Evolutionary conservation across 306 rosid genomes (phyloP).

Genomic region (Pyrus betulifolia): DNA sequence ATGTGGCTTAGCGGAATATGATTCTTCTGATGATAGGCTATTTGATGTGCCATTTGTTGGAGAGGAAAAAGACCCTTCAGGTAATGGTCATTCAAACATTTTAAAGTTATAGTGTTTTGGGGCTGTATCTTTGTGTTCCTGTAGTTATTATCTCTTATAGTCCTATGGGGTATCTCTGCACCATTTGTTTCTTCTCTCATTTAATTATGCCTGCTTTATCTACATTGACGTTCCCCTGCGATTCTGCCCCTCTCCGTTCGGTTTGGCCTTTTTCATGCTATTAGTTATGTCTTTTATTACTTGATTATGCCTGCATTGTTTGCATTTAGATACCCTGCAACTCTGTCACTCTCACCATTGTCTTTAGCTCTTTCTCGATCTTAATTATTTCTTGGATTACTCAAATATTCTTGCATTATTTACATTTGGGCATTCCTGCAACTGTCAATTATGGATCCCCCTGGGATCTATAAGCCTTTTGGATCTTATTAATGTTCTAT

Average conservation of each 20-base stretch:
- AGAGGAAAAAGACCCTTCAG: slow-evolving; percentile 54
- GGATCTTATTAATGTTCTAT: neutral
- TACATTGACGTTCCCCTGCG: neutral
- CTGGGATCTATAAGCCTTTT: neutral
- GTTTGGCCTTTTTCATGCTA: slow-evolving; percentile 9
- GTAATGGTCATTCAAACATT: slow-evolving; percentile 28
- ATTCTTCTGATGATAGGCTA: slow-evolving; percentile 44
- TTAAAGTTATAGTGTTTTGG: neutral
- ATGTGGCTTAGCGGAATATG: slow-evolving; percentile 39
- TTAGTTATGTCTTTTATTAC: neutral
- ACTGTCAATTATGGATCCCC: neutral
- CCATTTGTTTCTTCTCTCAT: neutral
- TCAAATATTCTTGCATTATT: neutral
- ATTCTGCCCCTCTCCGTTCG: neutral
- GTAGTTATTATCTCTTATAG: neutral
- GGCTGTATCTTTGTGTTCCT: neutral
- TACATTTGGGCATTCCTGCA: neutral
- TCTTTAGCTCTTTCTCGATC: neutral
- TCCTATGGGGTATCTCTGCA: neutral
- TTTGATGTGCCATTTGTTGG: slow-evolving; percentile 56
- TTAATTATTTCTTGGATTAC: neutral
- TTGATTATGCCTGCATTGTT: neutral
- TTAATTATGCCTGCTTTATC: neutral
- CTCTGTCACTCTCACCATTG: neutral
- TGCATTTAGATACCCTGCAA: neutral